Evolutionary conservation across 2,329 filamentous ascomycete genomes (phyloP), one percentile per base, ranked within the genome.

Genomic region (Pyrenochaeta sp.): DNA sequence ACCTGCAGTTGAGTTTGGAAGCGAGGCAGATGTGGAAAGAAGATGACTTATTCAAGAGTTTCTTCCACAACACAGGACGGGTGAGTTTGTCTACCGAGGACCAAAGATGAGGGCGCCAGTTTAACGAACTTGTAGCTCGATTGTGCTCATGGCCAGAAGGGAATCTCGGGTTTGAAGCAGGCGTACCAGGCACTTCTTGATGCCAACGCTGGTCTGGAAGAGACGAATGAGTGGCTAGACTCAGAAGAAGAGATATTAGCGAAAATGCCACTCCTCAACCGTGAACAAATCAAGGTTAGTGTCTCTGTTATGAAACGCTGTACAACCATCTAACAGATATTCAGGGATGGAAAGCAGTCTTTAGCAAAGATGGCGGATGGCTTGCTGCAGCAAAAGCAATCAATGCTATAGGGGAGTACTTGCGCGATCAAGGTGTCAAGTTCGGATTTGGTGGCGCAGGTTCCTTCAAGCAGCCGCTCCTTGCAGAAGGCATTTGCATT

Each of bases 341-440:
- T 10, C 15, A 77, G 72, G 81, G 80, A 3, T 83, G 81, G 81
- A 82, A 82, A 66, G 81, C 77, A 8, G 69, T 83, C 19, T 81
- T 71, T 50, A 79, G 77, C 53, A 50, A 66, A 3, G 79, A 82
- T 51, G 81, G 81, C 25, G 81, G 81, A 45, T 83, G 81, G 81
- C 71, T 83, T 15, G 80, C 81, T 24, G 81, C 81, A 22, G 79
- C 77, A 5, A 81, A 82, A 63, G 81, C 80, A 19, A 82, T 82
- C 67, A 78, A 81, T 51, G 79, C 80, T 1, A 80, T 83, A 19
- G 80, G 81, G 10, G 66, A 77, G 28, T 72, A 75, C 13, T 65
- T 81, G 12, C 71, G 70, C 52, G 62, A 70, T 0, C 66, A 76
- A 42, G 79, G 80, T 0, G 80, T 82, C 8, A 75, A 75, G 2